phyloP scores from a whole-genome alignment of 768 basidiomycete genomes.

The Lactarius sp. region DNA sequence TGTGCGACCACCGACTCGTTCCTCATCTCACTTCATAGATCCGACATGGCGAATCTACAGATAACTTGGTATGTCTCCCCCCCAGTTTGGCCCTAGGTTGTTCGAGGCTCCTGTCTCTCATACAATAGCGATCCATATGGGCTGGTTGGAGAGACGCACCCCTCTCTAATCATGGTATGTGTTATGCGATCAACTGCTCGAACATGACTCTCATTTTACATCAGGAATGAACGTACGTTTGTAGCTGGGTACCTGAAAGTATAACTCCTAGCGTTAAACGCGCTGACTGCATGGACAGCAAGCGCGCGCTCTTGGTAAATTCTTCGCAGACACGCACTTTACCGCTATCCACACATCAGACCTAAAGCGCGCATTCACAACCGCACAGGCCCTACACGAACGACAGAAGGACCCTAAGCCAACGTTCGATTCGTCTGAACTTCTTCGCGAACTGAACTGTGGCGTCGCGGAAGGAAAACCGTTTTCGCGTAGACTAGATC shows the following conservation, averaged over 20 bases:
- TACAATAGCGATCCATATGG: constrained; percentile 47
- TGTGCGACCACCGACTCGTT: background rate
- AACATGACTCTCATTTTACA: background rate
- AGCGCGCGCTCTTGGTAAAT: constrained; percentile 45
- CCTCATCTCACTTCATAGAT: constrained; percentile 52
- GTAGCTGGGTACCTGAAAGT: background rate
- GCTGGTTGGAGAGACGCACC: constrained; percentile 74
- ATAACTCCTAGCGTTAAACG: background rate
- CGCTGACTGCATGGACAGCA: constrained; percentile 26
- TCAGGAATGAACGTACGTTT: constrained; percentile 34
- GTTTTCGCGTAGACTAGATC: constrained; percentile 34
- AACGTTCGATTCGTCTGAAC: constrained; percentile 42
- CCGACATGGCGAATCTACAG: constrained; percentile 73
- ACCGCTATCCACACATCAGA: constrained; percentile 61
- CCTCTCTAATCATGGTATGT: constrained; percentile 65
- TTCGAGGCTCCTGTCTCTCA: background rate
- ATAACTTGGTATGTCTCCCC: constrained; percentile 54
- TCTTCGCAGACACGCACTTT: constrained; percentile 45
- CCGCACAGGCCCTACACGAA: constrained; percentile 51
- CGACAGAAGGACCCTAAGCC: constrained; percentile 46
- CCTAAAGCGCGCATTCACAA: constrained; percentile 57
- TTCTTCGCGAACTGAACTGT: constrained; percentile 65
- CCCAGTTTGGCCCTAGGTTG: background rate
- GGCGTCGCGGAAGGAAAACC: constrained; percentile 65
- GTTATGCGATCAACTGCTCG: background rate